Conservation (phyloP, 768 basidiomycete genomes). For the Panus rudis region DNA sequence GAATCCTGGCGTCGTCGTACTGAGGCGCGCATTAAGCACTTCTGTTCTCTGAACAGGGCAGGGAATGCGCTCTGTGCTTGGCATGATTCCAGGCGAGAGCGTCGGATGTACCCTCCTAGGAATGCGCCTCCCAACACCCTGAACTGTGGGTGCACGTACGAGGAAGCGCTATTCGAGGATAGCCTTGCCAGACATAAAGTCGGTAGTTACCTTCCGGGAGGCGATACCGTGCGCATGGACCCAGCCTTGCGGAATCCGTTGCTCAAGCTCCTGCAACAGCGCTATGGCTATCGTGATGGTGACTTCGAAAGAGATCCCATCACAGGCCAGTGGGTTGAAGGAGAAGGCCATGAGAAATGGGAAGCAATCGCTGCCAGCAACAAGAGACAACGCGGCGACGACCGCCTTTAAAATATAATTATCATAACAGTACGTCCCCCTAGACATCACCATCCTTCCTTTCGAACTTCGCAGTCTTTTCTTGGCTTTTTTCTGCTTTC, state of each 20-base stretch:
- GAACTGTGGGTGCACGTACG: constrained; percentile 82
- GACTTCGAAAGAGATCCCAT: constrained; percentile 72
- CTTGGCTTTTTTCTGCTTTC: too few species aligned
- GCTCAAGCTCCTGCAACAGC: constrained; percentile 58
- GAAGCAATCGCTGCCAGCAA: constrained; percentile 45
- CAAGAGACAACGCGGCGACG: constrained; percentile 31
- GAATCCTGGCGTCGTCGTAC: constrained; percentile 68
- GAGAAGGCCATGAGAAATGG: constrained; percentile 59
- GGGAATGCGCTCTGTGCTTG: constrained; percentile 86
- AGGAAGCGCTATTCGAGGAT: constrained; percentile 84
- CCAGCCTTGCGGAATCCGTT: constrained; percentile 79
- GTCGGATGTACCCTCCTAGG: constrained; percentile 68
- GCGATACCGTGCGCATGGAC: constrained; percentile 80
- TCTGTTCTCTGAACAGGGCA: constrained; percentile 79
- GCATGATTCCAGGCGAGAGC: constrained; percentile 85
- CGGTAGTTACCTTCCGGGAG: constrained; percentile 74
- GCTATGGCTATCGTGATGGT: constrained; percentile 77
- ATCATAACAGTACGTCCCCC: too few species aligned
- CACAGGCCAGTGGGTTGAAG: constrained; percentile 61
- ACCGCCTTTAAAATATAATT: too few species aligned
- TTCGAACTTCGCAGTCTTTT: too few species aligned
- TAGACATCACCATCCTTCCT: too few species aligned
- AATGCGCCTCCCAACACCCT: constrained; percentile 73
- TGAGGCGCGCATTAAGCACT: constrained; percentile 59
- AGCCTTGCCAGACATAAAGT: constrained; percentile 72